A percentile compares a stretch with the other conserved stretches of the same genome.
These are phyloP conservation scores for Tardiomyces depauwii DNA, from an alignment of 1,139 yeast genomes.

Conservation along the genomic window DNA sequence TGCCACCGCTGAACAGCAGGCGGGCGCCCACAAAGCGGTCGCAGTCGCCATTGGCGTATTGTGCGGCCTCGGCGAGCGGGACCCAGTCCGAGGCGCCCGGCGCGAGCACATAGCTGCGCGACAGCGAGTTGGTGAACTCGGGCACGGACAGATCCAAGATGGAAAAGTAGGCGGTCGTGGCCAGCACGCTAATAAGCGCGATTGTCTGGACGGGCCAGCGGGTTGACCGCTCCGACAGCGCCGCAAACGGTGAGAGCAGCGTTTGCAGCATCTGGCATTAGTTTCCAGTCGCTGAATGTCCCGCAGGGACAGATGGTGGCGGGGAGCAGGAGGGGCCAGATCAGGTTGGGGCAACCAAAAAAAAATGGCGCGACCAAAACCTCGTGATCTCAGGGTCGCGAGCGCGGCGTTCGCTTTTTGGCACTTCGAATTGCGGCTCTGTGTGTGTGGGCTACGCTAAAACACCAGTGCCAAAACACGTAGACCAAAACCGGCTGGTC, in stretches of 20 bases:
- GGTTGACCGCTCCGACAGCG: slow-evolving; percentile 56
- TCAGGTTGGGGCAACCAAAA: too few relatives aligned
- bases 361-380: too few relatives aligned
- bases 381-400: too few relatives aligned
- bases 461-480: too few relatives aligned
- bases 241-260: slow-evolving; percentile 9
- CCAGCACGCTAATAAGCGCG: slow-evolving; percentile 59
- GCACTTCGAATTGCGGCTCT: too few relatives aligned
- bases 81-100: slow-evolving; percentile 7
- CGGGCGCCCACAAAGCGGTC: slow-evolving; percentile 42
- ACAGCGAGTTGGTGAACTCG: slow-evolving; percentile 14
- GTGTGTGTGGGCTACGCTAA: too few relatives aligned
- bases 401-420: too few relatives aligned
- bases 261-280: slow-evolving; percentile 2
- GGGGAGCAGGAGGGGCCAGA: too few relatives aligned
- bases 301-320: too few relatives aligned
- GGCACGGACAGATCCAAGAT: slow-evolving; percentile 72
- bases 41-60: neutral
- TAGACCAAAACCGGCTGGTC: too few relatives aligned
- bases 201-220: slow-evolving; percentile 85
- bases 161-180: slow-evolving; percentile 73
- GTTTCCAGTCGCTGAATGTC: too few relatives aligned
- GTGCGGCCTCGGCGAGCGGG: slow-evolving; percentile 6
- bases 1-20: slow-evolving; percentile 34
- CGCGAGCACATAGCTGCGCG: slow-evolving; percentile 12